Conservation (phyloP, 2,329 filamentous ascomycete species). For the Phialophora tarda region DNA sequence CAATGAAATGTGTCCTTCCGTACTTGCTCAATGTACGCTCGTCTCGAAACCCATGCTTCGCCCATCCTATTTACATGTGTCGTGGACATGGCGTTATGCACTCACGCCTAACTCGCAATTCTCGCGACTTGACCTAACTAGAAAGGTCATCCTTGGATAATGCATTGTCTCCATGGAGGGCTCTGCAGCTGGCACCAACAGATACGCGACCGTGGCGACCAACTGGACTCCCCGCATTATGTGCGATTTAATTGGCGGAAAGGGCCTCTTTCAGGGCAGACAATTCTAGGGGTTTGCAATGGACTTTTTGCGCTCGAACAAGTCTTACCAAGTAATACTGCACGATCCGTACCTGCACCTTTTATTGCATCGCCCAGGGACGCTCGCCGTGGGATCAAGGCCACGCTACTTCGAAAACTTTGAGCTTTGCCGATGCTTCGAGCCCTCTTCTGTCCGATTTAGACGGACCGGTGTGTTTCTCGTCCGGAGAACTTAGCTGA, state of each 20-base stretch:
- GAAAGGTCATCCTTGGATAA: background rate
- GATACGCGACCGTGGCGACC: no score
- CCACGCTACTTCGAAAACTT: background rate
- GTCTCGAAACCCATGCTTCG: background rate
- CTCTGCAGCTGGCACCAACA: no score
- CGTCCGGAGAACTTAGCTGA: no score
- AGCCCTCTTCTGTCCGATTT: background rate
- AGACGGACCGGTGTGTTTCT: no score
- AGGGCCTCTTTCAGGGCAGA: accelerated
- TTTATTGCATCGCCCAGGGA: background rate
- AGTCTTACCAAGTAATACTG: no score
- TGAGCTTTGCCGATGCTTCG: background rate
- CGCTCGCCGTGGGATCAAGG: background rate
- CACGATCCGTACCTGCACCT: background rate
- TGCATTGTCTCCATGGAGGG: no score
- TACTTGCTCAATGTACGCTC: background rate
- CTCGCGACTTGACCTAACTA: background rate
- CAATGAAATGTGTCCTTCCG: background rate
- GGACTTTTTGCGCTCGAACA: no score
- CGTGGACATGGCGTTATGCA: background rate
- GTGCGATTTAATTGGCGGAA: background rate
- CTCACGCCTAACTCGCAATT: background rate
- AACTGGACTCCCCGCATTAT: background rate
- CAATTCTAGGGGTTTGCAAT: background rate
- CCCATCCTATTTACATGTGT: background rate